These are phyloP conservation scores for Xylariales sp. DNA, from an alignment of 2,329 filamentous ascomycete genomes.

Conservation along the genomic window DNA sequence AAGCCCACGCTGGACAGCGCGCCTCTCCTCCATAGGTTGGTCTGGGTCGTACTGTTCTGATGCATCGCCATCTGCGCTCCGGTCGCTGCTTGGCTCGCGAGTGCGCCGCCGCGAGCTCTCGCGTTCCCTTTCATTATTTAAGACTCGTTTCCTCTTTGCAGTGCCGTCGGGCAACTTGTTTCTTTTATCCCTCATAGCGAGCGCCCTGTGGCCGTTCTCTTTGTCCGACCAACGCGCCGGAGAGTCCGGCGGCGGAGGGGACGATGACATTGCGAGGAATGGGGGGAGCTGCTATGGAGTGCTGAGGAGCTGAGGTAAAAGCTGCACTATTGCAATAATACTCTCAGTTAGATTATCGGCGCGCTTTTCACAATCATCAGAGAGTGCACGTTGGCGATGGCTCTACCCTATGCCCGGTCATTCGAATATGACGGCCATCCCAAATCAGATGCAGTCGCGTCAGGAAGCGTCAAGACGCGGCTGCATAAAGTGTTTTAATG, in stretches of 20 bases:
- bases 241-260: slow-evolving; percentile 2
- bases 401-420: too few relatives aligned
- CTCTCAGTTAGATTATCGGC: too few relatives aligned
- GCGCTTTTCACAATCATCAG: too few relatives aligned
- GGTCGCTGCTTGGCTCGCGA: slow-evolving; percentile 16
- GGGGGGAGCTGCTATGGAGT: not conserved
- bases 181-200: slow-evolving; percentile 25
- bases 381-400: too few relatives aligned
- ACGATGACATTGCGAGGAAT: slow-evolving; percentile 4
- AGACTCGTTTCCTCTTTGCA: slow-evolving; percentile 24
- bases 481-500: too few relatives aligned
- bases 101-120: slow-evolving; percentile 23
- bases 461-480: too few relatives aligned
- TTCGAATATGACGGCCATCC: too few relatives aligned
- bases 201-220: slow-evolving; percentile 9
- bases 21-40: slow-evolving; percentile 70
- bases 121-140: slow-evolving; percentile 22
- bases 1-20: slow-evolving; percentile 64
- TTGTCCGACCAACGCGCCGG: slow-evolving; percentile 6
- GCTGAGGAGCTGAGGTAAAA: too few relatives aligned
- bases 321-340: too few relatives aligned
- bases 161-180: slow-evolving; percentile 15
- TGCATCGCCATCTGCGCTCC: slow-evolving; percentile 11
- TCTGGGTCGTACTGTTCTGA: slow-evolving; percentile 71
- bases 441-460: too few relatives aligned